Evolutionary conservation across 2,329 filamentous ascomycete genomes (phyloP), one percentile per base, ranked within the genome.

Genomic region (Arthrobotrys sinensis): DNA sequence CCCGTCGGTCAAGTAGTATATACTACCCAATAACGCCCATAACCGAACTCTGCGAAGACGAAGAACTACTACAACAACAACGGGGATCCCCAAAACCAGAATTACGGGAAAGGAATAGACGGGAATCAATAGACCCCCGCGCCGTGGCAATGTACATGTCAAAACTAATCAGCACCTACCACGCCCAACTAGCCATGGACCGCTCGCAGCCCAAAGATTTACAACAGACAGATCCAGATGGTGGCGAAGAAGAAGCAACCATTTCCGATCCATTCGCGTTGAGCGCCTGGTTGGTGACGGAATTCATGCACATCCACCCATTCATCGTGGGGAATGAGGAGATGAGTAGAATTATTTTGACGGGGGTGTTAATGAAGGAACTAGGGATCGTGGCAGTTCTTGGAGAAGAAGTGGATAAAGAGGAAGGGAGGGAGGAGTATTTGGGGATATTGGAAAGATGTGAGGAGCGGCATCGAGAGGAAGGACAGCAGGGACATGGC

Each of bases 301-400:
- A 72, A 16, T 78, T 78, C 19, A 11, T 72, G 19, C 63, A 78
- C 7, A 68, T 78, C 34, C 62, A 63, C 19, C 75, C 75, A 5
- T 78, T 78, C 38, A 28, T 78, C 2, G 53, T 62, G 4, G 53
- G 34, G 5, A 78, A 78, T 24, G 67, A 72, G 8, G 67, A 71
- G n/a, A 72, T 78, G 43, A 45, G 67, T 55, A 60, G 75, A 16
- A 78, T 78, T 36, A 78, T 78, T 14, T 16, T 78, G 24, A 63
- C n/a, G 11, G 75, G 75, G 0, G 46, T 72, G 4, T 62, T 78
- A 40, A 46, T 78, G 45, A 78, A 72, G 16, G 67, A 78, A 52
- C 32, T 72, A 12, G 75, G 75, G 1, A 64, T 78, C 6, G 55
- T 60, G 34, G 53, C 60, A 0, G 43, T 64, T 3, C 16, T 68